These are phyloP conservation scores for Didymella segeticola DNA, from an alignment of 2,329 filamentous ascomycete species.

Conservation along the genomic window DNA sequence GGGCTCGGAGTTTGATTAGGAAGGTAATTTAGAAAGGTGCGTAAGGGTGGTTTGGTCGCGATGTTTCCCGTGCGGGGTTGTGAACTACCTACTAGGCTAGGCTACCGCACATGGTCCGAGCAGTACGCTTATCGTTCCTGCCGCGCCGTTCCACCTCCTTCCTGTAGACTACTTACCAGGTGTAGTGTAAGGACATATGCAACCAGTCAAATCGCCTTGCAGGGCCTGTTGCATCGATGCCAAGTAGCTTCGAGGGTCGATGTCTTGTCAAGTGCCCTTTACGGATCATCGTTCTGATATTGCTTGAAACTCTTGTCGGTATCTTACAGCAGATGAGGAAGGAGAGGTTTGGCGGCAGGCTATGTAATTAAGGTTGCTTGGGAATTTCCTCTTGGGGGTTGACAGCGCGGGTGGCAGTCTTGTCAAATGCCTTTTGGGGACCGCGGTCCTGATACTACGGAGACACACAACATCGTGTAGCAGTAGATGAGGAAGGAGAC, in stretches of 20 bases:
- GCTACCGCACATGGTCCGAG: constrained; percentile 13
- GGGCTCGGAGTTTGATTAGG: constrained; percentile 23
- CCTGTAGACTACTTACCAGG: constrained; percentile 18
- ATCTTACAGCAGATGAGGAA: constrained; percentile 25
- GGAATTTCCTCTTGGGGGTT: neutral
- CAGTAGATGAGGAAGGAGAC: constrained; percentile 27
- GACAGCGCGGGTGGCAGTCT: constrained; percentile 13
- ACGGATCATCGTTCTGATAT: constrained; percentile 21
- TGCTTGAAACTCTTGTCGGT: constrained; percentile 12
- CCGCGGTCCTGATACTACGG: constrained; percentile 17
- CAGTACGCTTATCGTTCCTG: constrained; percentile 16
- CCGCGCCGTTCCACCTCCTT: constrained; percentile 29
- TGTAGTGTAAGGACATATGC: constrained; percentile 17
- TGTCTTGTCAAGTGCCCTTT: constrained; percentile 27
- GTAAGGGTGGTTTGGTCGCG: constrained; percentile 20
- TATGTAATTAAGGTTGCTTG: constrained; percentile 9
- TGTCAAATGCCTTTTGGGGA: constrained; percentile 26
- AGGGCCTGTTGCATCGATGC: constrained; percentile 20
- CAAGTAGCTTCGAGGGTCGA: constrained; percentile 7
- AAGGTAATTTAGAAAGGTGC: constrained; percentile 29
- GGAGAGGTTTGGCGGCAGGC: constrained; percentile 16
- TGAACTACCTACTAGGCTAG: constrained; percentile 12
- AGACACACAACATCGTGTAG: constrained; percentile 9
- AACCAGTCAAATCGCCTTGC: constrained; percentile 11
- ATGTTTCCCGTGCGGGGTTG: constrained; percentile 19